These are phyloP conservation scores for Casaregolazyma lundiana DNA, from an alignment of 1,139 yeast genomes.

Conservation along the genomic window DNA sequence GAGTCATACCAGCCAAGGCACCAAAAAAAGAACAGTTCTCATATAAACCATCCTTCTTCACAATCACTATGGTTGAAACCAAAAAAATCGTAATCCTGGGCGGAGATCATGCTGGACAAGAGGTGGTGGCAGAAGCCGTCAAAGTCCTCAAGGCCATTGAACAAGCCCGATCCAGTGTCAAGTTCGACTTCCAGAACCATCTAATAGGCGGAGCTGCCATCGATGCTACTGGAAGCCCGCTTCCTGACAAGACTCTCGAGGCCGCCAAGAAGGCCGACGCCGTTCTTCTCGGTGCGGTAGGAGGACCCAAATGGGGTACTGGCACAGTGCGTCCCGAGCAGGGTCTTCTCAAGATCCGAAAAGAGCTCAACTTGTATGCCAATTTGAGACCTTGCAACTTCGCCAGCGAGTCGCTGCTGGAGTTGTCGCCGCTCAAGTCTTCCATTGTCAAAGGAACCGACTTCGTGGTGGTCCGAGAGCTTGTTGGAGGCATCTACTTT, in stretches of 20 bases:
- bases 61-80: background rate
- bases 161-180: slow-evolving; percentile 54
- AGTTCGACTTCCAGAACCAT: slow-evolving; percentile 75
- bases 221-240: slow-evolving; percentile 90
- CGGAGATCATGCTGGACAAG: slow-evolving; percentile 97
- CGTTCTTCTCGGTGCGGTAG: slow-evolving; percentile 92
- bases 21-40: background rate
- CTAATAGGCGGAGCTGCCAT: slow-evolving; percentile 98
- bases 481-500: slow-evolving; percentile 96
- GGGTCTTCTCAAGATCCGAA: slow-evolving; percentile 88
- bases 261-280: slow-evolving; percentile 92
- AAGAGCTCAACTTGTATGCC: slow-evolving; percentile 90
- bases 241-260: slow-evolving; percentile 80
- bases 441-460: slow-evolving; percentile 86
- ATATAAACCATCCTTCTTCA: background rate
- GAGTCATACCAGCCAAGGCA: background rate
- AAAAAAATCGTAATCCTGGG: slow-evolving; percentile 84
- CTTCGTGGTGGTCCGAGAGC: slow-evolving; percentile 88
- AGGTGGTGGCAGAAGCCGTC: slow-evolving; percentile 82
- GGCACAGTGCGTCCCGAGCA: slow-evolving; percentile 93
- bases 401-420: slow-evolving; percentile 78
- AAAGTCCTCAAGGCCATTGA: slow-evolving; percentile 81
- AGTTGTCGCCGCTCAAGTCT: slow-evolving; percentile 79
- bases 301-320: slow-evolving; percentile 99
- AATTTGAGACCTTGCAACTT: slow-evolving; percentile 95